phyloP scores from a whole-genome alignment of 164 flowering plant genomes.

The Stephania japonica region DNA sequence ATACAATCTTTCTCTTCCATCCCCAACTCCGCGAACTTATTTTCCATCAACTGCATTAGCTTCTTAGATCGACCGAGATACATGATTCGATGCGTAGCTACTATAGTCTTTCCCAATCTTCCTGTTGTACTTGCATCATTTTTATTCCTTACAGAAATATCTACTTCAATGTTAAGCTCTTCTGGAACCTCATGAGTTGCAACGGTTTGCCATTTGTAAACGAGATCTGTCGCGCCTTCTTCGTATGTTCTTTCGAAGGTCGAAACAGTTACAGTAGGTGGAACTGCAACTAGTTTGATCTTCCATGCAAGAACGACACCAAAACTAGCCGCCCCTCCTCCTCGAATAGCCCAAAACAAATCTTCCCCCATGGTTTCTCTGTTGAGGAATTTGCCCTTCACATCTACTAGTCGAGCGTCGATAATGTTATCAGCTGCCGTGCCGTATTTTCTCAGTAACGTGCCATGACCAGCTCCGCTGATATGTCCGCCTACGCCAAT shows the following conservation, averaged over 20 bases:
- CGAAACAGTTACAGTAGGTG: conserved; percentile 8
- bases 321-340: too few relatives aligned
- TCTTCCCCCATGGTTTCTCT: too few relatives aligned
- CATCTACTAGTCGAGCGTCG: too few relatives aligned
- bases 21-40: neutral
- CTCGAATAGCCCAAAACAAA: too few relatives aligned
- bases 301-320: conserved; percentile 4
- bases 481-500: too few relatives aligned
- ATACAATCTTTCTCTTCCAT: neutral
- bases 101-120: too few relatives aligned
- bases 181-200: neutral
- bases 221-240: conserved; percentile 1
- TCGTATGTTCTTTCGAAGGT: neutral
- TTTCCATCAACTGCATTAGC: neutral
- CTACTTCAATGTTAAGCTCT: neutral
- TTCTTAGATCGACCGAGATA: neutral
- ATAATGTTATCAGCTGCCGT: too few relatives aligned
- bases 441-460: too few relatives aligned
- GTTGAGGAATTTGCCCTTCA: too few relatives aligned
- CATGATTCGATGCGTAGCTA: neutral
- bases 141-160: too few relatives aligned
- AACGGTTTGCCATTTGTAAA: conserved; percentile 7
- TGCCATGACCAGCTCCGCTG: too few relatives aligned
- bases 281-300: conserved; percentile 2
- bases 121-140: too few relatives aligned